Evolutionary conservation across 1,139 yeast genomes (phyloP), one percentile per base, ranked within the genome.

Genomic region (Kurtzmaniella quercitrusa): DNA sequence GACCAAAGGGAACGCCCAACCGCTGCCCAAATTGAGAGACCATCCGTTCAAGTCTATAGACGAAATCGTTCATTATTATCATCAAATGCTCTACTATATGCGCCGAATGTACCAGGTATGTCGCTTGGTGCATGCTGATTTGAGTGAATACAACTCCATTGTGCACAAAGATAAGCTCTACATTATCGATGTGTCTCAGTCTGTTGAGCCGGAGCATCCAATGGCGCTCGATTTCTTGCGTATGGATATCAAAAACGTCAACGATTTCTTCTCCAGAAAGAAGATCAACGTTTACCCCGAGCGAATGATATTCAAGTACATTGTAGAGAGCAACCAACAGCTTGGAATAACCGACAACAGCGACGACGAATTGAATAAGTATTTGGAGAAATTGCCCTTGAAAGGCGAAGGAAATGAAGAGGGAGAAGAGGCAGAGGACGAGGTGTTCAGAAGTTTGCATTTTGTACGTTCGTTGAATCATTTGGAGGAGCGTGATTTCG

Each of bases 131-230:
- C 99, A 94, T 68, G 98, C 98, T 0, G 99, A 94, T 73, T 72
- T 94, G 60, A 85, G 96, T 53, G 99, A 94, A 62, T 94, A 94
- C 66, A 94, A 94, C 59, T 79, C 90, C 1, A 86, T 94, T 48
- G 86, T 94, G 21, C 97, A 91, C 59, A 59, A 87, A n/a, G 82
- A 77, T 39, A 77, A 81, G 56, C 68, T 94, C 31, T 90, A 86
- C 64, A 88, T 94, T 47, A 88, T 94, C 54, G 99, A 94, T 68
- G 99, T 94, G 17, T 91, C 98, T 1, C 99, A 94, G 60, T 84
- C 95, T 33, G 98, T 94, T 23, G 98, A 94, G 61, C 98, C 96
- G 18, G 97, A 91, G 55, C 99, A 94, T 63, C 98, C 98, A 6
- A 90, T 89, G 87, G 87, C 96, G 38, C 72, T 93, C 48, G 98